Evolutionary conservation across 2,329 filamentous ascomycete species (phyloP), one percentile per base, ranked within the genome.

Genomic region (Aspergillus fumigatus): DNA sequence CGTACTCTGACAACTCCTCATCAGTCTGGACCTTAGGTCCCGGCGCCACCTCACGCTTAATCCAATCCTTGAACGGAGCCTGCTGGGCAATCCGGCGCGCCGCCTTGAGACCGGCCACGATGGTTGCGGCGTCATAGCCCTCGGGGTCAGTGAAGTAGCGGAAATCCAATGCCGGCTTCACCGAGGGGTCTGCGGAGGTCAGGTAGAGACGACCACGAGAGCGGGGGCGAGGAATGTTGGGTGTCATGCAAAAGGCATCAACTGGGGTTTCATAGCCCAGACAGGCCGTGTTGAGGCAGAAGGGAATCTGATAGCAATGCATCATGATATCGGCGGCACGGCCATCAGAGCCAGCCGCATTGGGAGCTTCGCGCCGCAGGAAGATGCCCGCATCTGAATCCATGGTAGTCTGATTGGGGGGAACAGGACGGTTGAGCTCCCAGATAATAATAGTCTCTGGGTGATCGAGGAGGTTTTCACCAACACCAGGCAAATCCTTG

Each of bases 251-350:
- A 80, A 95, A 95, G 52, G 90, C 90, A 67, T 92, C 88, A 59
- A 87, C 78, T 50, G 84, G 84, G 43, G 79, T 79, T 66, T 86
- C 84, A 72, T 87, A 96, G 63, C 91, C 91, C 10, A 96, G 82
- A 43, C 89, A 86, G 54, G 82, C 78, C 1, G 91, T 96, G 82
- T 96, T 96, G 65, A 92, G 84, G 60, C 87, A 89, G 77, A 96
- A 96, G 53, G 91, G 91, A 64, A 96, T 95, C 77, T 96, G 92
- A 80, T 96, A 96, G 83, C 91, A 96, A 79, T 96, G 91, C 88
- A 94, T 94, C 92, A 96, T 96, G 68, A 95, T 78, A 70, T 96
- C 92, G 61, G 88, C 89, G 54, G 89, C 87, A 59, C 88, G 83
- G 52, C 88, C 88, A 65, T 95, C 90, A 60, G 78, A 77, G 55